These are phyloP conservation scores for Colletotrichum costaricense DNA, from an alignment of 2,329 filamentous ascomycete species.

Conservation along the genomic window DNA sequence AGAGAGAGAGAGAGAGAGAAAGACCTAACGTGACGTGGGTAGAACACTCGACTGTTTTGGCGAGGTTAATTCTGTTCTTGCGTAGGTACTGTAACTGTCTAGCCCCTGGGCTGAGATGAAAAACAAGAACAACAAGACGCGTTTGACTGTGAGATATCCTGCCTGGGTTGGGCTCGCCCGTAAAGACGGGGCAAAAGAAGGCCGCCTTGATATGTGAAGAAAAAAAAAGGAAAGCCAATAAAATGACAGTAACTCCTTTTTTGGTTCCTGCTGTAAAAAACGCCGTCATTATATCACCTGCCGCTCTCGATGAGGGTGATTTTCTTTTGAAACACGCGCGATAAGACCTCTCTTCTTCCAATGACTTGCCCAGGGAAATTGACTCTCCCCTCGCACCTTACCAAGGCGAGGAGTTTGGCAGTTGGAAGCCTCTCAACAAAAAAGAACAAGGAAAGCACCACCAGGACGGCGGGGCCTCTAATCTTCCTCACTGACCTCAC, in stretches of 20 bases:
- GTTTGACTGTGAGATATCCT: background rate
- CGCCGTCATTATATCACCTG: slow-evolving; percentile 30
- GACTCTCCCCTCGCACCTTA: too few relatives aligned
- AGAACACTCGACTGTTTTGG: background rate
- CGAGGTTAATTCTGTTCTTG: background rate
- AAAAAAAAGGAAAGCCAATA: background rate
- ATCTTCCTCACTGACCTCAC: slow-evolving; percentile 75
- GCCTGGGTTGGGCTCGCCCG: slow-evolving; percentile 1
- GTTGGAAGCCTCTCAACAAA: background rate
- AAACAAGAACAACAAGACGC: background rate
- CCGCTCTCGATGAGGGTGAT: background rate
- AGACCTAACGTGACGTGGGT: background rate
- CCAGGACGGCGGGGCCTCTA: slow-evolving; percentile 42
- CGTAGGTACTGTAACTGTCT: background rate
- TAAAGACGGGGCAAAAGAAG: background rate
- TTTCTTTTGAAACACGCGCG: background rate
- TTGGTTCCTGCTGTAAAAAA: background rate
- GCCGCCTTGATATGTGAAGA: background rate
- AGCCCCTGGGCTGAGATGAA: background rate
- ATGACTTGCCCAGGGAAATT: background rate
- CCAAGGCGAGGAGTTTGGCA: background rate
- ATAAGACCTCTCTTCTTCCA: background rate
- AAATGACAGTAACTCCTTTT: slow-evolving; percentile 20
- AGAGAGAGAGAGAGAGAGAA: background rate
- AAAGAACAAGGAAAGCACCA: background rate